Conservation (phyloP, 2,329 filamentous ascomycete genomes). For the Pyrenophora tritici-repentis region DNA sequence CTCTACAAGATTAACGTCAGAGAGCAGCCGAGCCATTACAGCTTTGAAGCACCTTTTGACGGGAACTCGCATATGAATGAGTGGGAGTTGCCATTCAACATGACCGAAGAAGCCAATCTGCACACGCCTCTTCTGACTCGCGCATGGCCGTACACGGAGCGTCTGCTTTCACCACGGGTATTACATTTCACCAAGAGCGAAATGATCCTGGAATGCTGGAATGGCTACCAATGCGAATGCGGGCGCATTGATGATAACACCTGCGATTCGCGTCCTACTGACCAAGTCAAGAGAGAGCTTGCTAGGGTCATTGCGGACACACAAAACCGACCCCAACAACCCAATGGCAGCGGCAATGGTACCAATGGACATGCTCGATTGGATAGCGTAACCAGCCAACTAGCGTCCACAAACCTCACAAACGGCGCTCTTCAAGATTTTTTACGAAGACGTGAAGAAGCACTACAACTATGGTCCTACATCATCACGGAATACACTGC, state of each 20-base stretch:
- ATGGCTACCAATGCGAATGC: slow-evolving; percentile 45
- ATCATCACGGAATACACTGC: slow-evolving; percentile 45
- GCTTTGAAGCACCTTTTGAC: slow-evolving; percentile 44
- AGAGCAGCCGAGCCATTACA: slow-evolving; percentile 45
- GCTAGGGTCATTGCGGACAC: slow-evolving; percentile 30
- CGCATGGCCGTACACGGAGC: slow-evolving; percentile 43
- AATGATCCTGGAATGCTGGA: slow-evolving; percentile 45
- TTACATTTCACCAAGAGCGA: slow-evolving; percentile 44
- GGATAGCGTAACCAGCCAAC: slow-evolving; percentile 36
- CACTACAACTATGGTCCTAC: slow-evolving; percentile 43
- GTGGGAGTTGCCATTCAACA: slow-evolving; percentile 42
- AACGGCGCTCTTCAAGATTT: slow-evolving; percentile 24
- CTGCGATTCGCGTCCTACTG: slow-evolving; percentile 40
- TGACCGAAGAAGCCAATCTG: slow-evolving; percentile 33
- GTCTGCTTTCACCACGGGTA: slow-evolving; percentile 39
- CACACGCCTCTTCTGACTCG: slow-evolving; percentile 41
- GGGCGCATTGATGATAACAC: slow-evolving; percentile 37
- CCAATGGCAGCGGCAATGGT: slow-evolving; percentile 13
- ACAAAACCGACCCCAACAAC: slow-evolving; percentile 11
- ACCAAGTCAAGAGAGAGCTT: slow-evolving; percentile 44
- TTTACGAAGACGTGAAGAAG: slow-evolving; percentile 31
- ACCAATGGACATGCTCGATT: slow-evolving; percentile 19
- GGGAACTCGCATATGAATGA: slow-evolving; percentile 43
- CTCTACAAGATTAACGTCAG: slow-evolving; percentile 39
- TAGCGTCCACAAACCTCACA: slow-evolving; percentile 34